These are phyloP conservation scores for Starmerella ratchasimensis DNA, from an alignment of 805 yeast species.

Conservation along the genomic window DNA sequence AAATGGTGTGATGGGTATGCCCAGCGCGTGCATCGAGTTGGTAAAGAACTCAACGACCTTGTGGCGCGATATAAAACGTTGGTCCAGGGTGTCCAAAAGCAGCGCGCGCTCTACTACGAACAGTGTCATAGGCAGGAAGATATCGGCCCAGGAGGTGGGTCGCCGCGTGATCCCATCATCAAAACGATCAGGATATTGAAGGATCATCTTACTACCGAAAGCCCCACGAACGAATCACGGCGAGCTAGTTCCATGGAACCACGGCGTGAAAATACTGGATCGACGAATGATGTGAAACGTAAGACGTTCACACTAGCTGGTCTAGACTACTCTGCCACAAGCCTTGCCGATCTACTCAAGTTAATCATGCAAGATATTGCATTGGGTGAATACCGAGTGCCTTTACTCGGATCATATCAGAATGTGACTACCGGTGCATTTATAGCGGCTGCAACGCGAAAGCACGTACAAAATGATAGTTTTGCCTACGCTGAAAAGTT, in stretches of 20 bases:
- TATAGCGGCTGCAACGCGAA: constrained; percentile 46
- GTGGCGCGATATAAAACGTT: constrained; percentile 37
- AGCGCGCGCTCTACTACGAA: constrained; percentile 50
- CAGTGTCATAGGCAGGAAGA: constrained; percentile 60
- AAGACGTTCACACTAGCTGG: constrained; percentile 25
- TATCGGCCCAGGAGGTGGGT: constrained; percentile 7
- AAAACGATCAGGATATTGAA: constrained; percentile 9
- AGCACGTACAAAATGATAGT: constrained; percentile 35
- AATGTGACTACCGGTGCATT: constrained; percentile 49
- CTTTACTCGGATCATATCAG: constrained; percentile 54
- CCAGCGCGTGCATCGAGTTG: constrained; percentile 44
- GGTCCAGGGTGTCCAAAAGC: constrained; percentile 33
- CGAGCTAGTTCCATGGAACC: too few species aligned
- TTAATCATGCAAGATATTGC: constrained; percentile 37
- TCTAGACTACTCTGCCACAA: constrained; percentile 25
- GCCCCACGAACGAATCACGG: too few species aligned
- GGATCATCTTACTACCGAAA: constrained; percentile 4
- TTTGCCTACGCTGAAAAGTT: constrained; percentile 53
- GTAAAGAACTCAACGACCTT: constrained; percentile 35
- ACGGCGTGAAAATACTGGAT: too few species aligned
- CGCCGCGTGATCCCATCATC: constrained; percentile 14
- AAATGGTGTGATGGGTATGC: constrained; percentile 61
- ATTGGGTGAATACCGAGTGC: constrained; percentile 41
- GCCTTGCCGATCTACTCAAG: constrained; percentile 31
- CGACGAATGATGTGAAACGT: not conserved